Evolutionary conservation across 2,329 filamentous ascomycete genomes (phyloP).

Genomic region (Penicillium polonicum): DNA sequence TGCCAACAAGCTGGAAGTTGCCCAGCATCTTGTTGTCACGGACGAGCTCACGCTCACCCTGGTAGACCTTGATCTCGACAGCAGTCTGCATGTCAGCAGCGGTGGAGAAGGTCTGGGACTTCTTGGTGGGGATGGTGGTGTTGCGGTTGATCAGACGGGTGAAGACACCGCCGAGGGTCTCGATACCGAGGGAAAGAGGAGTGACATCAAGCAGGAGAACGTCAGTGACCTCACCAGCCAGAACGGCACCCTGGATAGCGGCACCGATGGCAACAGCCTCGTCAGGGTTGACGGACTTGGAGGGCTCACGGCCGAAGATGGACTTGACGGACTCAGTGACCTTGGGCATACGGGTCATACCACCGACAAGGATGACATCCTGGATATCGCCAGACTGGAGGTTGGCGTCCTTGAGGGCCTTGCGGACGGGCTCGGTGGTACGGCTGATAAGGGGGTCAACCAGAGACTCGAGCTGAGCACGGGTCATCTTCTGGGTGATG

Average conservation of each 20-base stretch:
- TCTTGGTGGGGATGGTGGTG: slow-evolving; percentile 99
- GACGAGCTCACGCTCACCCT: slow-evolving; percentile 99
- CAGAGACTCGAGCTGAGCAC: slow-evolving; percentile 88
- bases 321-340: slow-evolving; percentile 92
- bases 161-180: slow-evolving; percentile 97
- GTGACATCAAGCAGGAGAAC: slow-evolving; percentile 94
- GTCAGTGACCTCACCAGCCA: slow-evolving; percentile 95
- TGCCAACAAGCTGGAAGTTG: slow-evolving; percentile 99
- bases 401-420: slow-evolving; percentile 93
- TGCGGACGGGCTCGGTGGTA: slow-evolving; percentile 90
- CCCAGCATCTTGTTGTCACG: slow-evolving; percentile 97
- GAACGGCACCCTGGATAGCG: slow-evolving; percentile 93
- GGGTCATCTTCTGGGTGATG: slow-evolving; percentile 93
- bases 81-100: slow-evolving; percentile 97
- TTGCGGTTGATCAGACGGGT: slow-evolving; percentile 98
- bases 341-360: slow-evolving; percentile 99
- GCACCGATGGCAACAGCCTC: slow-evolving; percentile 98
- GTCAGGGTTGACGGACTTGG: slow-evolving; percentile 98
- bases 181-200: slow-evolving; percentile 93
- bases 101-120: slow-evolving; percentile 97
- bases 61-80: slow-evolving; percentile 99
- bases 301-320: slow-evolving; percentile 93
- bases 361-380: slow-evolving; percentile 96
- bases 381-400: slow-evolving; percentile 91
- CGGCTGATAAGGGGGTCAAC: slow-evolving; percentile 83